These are phyloP conservation scores for Beauveria sp. DNA, from an alignment of 2,329 filamentous ascomycete genomes.

Conservation along the genomic window DNA sequence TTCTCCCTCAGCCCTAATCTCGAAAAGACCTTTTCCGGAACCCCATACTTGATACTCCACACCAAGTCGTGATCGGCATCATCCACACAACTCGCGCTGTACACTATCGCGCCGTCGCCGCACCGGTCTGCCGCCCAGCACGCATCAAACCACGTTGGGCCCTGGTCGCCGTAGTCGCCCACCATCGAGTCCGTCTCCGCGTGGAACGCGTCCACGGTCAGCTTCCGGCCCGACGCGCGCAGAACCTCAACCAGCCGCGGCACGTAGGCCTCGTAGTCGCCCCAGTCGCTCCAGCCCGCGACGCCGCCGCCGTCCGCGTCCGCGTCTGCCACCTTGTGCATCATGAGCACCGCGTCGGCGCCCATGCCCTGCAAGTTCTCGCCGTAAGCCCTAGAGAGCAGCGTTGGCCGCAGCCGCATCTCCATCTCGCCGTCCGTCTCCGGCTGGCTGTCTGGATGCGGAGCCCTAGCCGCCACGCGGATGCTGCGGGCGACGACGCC, in stretches of 20 bases:
- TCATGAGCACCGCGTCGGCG: conserved; percentile 21
- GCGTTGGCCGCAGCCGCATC: conserved; percentile 13
- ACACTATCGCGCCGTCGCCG: conserved; percentile 16
- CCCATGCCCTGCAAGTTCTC: conserved; percentile 20
- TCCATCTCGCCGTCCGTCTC: conserved; percentile 15
- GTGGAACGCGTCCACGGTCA: conserved; percentile 21
- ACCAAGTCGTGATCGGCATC: conserved; percentile 21
- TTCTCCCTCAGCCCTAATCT: conserved; percentile 1
- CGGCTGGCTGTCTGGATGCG: background rate
- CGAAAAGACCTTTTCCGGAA: conserved; percentile 15
- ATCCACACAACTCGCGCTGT: conserved; percentile 16
- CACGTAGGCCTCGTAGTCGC: conserved; percentile 22
- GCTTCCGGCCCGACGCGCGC: conserved; percentile 8
- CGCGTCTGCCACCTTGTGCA: conserved; percentile 16
- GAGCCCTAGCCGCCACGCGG: background rate
- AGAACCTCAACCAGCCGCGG: conserved; percentile 18
- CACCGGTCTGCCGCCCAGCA: conserved; percentile 17
- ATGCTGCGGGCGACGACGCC: background rate
- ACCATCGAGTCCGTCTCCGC: conserved; percentile 23
- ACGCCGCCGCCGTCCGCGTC: background rate
- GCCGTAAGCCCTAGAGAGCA: conserved; percentile 15
- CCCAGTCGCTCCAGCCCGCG: conserved; percentile 23
- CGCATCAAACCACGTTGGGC: conserved; percentile 21
- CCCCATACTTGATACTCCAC: conserved; percentile 18
- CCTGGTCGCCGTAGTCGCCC: conserved; percentile 19